A percentile compares a stretch with the other conserved stretches of the same genome.
Conservation (phyloP, 2,329 filamentous ascomycete genomes). For the Blumeria hordei region DNA sequence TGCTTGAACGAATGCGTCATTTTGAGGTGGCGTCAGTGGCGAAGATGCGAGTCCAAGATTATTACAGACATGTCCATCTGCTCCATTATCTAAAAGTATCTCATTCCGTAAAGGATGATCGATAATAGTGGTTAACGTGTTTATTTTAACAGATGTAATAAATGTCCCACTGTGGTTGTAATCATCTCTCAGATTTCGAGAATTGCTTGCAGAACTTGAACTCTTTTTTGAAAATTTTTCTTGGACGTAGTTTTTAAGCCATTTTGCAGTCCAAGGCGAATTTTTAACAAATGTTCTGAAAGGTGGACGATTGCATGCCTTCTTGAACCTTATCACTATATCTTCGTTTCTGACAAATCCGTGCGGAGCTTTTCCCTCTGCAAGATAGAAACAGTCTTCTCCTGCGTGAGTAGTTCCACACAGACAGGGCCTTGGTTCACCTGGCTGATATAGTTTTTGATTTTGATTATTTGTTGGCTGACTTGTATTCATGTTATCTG, state of each 20-base stretch:
- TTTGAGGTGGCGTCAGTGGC: background rate
- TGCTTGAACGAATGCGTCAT: background rate
- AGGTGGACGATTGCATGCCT: background rate
- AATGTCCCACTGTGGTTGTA: background rate
- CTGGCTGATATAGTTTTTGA: no score
- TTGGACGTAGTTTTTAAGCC: background rate
- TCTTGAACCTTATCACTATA: background rate
- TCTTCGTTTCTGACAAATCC: background rate
- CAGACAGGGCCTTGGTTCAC: background rate
- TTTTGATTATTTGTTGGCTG: no score
- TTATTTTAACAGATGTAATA: background rate
- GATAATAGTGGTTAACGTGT: background rate
- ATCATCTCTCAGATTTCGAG: background rate
- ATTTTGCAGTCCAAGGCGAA: background rate
- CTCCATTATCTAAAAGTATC: background rate
- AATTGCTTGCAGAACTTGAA: background rate
- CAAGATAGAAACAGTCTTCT: background rate
- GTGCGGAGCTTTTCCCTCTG: background rate
- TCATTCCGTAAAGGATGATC: no score
- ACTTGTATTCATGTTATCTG: no score
- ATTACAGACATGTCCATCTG: background rate
- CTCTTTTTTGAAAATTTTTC: background rate
- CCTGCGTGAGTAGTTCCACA: background rate
- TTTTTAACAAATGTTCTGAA: background rate
- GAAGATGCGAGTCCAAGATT: background rate